phyloP scores from a whole-genome alignment of 2,329 filamentous ascomycete species.

The Capronia epimyces region DNA sequence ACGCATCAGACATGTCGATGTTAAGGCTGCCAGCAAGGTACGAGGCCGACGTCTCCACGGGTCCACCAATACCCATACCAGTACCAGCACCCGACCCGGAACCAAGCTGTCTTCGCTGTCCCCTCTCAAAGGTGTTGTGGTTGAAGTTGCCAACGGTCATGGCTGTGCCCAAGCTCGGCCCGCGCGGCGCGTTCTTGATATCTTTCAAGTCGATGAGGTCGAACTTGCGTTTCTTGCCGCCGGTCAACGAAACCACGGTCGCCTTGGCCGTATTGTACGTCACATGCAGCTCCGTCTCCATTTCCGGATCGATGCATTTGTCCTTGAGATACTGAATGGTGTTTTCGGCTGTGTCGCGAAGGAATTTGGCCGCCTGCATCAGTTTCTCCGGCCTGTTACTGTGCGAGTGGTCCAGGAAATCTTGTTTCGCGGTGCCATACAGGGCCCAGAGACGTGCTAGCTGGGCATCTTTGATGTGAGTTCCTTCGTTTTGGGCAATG shows the following conservation, averaged over 20 bases:
- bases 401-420: slow-evolving; percentile 33
- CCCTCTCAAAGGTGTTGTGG: background rate
- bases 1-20: no score
- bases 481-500: background rate
- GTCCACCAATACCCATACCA: no score
- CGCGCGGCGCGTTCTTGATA: slow-evolving; percentile 9
- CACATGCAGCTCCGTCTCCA: slow-evolving; percentile 34
- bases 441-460: slow-evolving; percentile 30
- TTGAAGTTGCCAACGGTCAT: background rate
- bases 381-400: slow-evolving; percentile 26
- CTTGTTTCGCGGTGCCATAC: slow-evolving; percentile 36
- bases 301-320: slow-evolving; percentile 27
- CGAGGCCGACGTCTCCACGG: no score
- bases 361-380: slow-evolving; percentile 35
- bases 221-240: slow-evolving; percentile 39
- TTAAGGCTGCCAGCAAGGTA: no score
- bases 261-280: slow-evolving; percentile 34
- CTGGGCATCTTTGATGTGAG: slow-evolving; percentile 15
- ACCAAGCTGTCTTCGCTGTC: background rate
- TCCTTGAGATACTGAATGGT: slow-evolving; percentile 34
- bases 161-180: slow-evolving; percentile 4
- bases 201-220: slow-evolving; percentile 26
- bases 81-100: background rate
- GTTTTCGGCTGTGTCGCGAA: slow-evolving; percentile 43
- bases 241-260: slow-evolving; percentile 35